Evolutionary conservation across 371 early-diverging fungal genomes (phyloP).

Genomic region (Phascolomyces articulosus): DNA sequence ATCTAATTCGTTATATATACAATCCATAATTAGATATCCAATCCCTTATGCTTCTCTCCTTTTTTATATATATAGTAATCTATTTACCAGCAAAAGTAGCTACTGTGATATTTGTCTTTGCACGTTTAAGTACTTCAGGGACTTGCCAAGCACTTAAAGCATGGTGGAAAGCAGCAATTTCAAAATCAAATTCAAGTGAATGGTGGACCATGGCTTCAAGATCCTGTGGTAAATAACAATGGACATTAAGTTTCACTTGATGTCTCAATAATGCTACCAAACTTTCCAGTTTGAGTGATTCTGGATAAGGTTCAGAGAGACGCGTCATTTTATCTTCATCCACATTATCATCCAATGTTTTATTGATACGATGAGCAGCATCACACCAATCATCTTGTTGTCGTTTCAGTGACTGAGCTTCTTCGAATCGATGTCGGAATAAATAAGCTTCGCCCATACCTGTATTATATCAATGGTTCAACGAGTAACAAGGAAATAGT

Average conservation of each 20-base stretch:
- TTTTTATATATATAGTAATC: neutral
- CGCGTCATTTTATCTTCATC: conserved; percentile 27
- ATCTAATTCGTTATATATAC: conserved; percentile 25
- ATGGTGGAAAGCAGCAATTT: conserved; percentile 71
- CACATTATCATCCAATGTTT: conserved; percentile 16
- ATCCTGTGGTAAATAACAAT: conserved; percentile 61
- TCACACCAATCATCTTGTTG: conserved; percentile 86
- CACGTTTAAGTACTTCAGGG: conserved; percentile 53
- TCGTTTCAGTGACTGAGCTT: conserved; percentile 57
- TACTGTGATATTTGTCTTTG: conserved; percentile 65
- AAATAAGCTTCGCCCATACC: conserved; percentile 78
- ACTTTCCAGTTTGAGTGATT: conserved; percentile 48
- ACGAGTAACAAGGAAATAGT: too few relatives aligned
- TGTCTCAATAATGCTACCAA: conserved; percentile 60
- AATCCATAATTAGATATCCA: neutral
- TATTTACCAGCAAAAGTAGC: conserved; percentile 72
- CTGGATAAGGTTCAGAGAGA: conserved; percentile 53
- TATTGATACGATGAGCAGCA: conserved; percentile 46
- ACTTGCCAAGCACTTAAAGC: conserved; percentile 69
- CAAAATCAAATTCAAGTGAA: conserved; percentile 64
- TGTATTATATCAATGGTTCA: neutral
- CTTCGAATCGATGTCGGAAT: conserved; percentile 64
- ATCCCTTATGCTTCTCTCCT: neutral
- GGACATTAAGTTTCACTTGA: conserved; percentile 58
- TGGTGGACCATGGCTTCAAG: conserved; percentile 66